Base-by-base conservation (phyloP, 805 yeast genomes). In the Pichia cephalocereana region DNA sequence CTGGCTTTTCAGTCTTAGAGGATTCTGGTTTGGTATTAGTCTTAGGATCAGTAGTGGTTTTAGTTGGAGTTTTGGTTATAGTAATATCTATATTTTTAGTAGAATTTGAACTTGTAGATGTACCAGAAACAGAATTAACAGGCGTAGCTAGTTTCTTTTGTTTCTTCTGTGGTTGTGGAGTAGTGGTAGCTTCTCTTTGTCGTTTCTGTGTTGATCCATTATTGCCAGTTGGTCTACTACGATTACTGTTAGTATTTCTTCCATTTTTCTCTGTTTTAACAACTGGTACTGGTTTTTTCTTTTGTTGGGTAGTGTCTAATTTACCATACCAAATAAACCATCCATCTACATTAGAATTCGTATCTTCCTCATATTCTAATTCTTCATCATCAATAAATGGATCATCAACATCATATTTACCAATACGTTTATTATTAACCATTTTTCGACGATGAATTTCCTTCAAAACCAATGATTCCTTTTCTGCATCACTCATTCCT, bases 381-480 rank as follows among this genome's bases (percentile, higher is more conserved):
- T 93, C 99, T 15, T 87, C 77, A 66, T 93, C 99, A 67, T 93
- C 99, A 50, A 93, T 93, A 60, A 93, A 93, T 2, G 98, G 99
- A 65, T 93, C 99, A 51, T 86, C 82, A 44, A 79, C 72, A 62
- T 93, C 99, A 65, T 93, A 93, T 60, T 86, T 88, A 2, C 96
- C 96, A 36, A 89, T 87, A 54, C 85, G 78, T 46, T 89, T 76
- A 58, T 83, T 83, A 60, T 51, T 73, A 66, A 55, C 73, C 67
- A 60, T 76, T 70, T 60, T 72, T 66, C 62, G 66, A 38, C 64
- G 50, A 43, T 64, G 67, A 18, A 64, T 51, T 39, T 64, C 67
- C 38, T 57, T 56, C 34, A 64, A 46, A 32, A 64, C 56, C 52
- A 62, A 47, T 27, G 58, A 59, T 42, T 63, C 66, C 40, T 66